Conservation (phyloP, 345 rosid genomes). For the Salix suchowensis region DNA sequence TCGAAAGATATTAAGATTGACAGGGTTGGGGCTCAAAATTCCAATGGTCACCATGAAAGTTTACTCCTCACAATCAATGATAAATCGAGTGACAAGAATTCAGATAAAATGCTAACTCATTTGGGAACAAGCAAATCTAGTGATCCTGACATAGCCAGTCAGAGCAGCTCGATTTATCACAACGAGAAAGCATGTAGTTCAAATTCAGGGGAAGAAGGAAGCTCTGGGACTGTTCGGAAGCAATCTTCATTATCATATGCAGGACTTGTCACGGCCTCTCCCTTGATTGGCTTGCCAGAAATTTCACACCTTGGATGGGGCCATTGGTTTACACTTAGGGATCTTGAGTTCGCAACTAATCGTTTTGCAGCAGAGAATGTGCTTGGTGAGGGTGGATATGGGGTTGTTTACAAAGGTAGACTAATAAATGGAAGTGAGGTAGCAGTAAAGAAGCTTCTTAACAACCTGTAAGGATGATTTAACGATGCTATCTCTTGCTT, state of each 20-base stretch:
- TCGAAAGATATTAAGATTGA: slow-evolving; percentile 89
- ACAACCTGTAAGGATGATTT: slow-evolving; percentile 67
- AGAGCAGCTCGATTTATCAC: slow-evolving; percentile 62
- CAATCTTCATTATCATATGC: slow-evolving; percentile 48
- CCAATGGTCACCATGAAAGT: slow-evolving; percentile 44
- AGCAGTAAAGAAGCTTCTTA: slow-evolving; percentile 94
- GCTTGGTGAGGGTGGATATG: slow-evolving; percentile 97
- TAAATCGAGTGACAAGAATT: slow-evolving; percentile 48
- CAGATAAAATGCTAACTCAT: slow-evolving; percentile 50
- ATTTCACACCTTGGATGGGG: slow-evolving; percentile 99
- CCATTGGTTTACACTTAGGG: slow-evolving; percentile 97
- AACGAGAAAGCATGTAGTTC: slow-evolving; percentile 67
- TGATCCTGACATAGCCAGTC: slow-evolving; percentile 78
- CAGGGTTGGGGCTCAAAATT: slow-evolving; percentile 51
- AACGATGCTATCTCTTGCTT: not conserved
- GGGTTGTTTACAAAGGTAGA: slow-evolving; percentile 81
- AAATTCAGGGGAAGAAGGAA: slow-evolving; percentile 89
- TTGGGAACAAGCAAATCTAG: slow-evolving; percentile 63
- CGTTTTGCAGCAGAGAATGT: slow-evolving; percentile 75
- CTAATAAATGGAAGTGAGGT: slow-evolving; percentile 89
- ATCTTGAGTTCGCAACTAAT: slow-evolving; percentile 79
- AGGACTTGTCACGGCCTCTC: slow-evolving; percentile 74
- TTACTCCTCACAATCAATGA: slow-evolving; percentile 44
- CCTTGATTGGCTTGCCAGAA: slow-evolving; percentile 87
- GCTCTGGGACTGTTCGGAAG: slow-evolving; percentile 53